These are phyloP conservation scores for Fonsecaea monophora DNA, from an alignment of 2,329 filamentous ascomycete species.

Conservation along the genomic window DNA sequence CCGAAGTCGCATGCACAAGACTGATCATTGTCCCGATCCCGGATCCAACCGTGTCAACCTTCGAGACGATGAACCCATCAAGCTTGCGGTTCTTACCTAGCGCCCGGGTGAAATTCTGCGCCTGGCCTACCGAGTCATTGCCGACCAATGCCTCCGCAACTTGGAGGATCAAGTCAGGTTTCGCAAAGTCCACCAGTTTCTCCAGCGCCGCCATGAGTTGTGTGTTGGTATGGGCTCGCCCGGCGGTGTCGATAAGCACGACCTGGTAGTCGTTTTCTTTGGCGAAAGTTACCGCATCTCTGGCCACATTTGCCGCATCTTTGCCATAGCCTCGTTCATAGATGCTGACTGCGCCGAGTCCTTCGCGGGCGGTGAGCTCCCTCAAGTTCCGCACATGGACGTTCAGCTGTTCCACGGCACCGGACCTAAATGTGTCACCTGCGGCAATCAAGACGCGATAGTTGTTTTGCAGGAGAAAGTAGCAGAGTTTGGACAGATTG, in stretches of 20 bases:
- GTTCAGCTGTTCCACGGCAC: slow-evolving; percentile 93
- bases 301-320: slow-evolving; percentile 92
- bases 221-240: slow-evolving; percentile 91
- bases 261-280: slow-evolving; percentile 81
- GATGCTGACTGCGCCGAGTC: slow-evolving; percentile 79
- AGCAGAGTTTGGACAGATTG: slow-evolving; percentile 96
- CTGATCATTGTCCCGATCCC: slow-evolving; percentile 97
- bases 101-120: slow-evolving; percentile 91
- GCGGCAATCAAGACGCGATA: slow-evolving; percentile 94
- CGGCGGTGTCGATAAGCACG: slow-evolving; percentile 95
- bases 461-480: slow-evolving; percentile 96
- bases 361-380: slow-evolving; percentile 84
- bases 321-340: slow-evolving; percentile 99
- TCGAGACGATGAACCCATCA: slow-evolving; percentile 97
- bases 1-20: slow-evolving; percentile 95
- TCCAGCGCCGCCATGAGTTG: slow-evolving; percentile 95
- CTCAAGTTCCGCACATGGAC: slow-evolving; percentile 94
- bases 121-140: slow-evolving; percentile 93
- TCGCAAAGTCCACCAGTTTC: slow-evolving; percentile 95
- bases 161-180: slow-evolving; percentile 99
- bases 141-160: slow-evolving; percentile 92
- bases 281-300: slow-evolving; percentile 87
- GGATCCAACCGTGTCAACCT: slow-evolving; percentile 98
- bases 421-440: slow-evolving; percentile 95
- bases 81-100: slow-evolving; percentile 82